A percentile compares a stretch with the other conserved stretches of the same genome.
Conservation (phyloP, 805 yeast species). For the Dipodascus geniculatus region DNA sequence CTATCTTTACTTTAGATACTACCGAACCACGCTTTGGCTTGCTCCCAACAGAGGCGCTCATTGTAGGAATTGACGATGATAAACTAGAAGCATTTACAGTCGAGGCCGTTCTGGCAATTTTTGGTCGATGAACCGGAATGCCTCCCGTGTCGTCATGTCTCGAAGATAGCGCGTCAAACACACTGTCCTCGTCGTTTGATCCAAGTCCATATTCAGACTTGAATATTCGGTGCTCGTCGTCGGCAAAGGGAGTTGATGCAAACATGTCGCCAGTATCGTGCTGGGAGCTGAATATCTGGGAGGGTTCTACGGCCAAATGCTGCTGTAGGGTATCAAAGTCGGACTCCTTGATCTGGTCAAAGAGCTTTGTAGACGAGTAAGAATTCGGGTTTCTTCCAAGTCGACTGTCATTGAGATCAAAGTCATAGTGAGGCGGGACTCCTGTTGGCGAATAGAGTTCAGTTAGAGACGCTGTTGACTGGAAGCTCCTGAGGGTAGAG, state of each 20-base stretch:
- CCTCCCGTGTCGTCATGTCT: not conserved
- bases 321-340: not conserved
- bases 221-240: not conserved
- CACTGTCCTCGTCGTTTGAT: not conserved
- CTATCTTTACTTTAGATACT: not conserved
- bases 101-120: slow-evolving; percentile 3
- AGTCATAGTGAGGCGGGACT: not conserved
- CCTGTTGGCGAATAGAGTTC: not conserved
- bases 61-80: not conserved
- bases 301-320: not conserved
- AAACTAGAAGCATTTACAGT: not conserved
- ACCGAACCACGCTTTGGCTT: not conserved
- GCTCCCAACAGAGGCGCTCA: not conserved
- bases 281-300: not conserved
- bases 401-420: not conserved
- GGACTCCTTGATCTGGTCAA: not conserved
- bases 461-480: not conserved
- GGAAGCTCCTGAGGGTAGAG: not conserved
- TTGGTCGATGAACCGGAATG: slow-evolving; percentile 4
- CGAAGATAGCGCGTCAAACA: not conserved
- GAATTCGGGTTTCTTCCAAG: not conserved
- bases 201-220: not conserved
- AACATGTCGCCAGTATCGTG: not conserved
- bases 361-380: not conserved
- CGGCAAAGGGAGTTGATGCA: not conserved